phyloP scores from a whole-genome alignment of 306 rosid species.

The Purshia tridentata region DNA sequence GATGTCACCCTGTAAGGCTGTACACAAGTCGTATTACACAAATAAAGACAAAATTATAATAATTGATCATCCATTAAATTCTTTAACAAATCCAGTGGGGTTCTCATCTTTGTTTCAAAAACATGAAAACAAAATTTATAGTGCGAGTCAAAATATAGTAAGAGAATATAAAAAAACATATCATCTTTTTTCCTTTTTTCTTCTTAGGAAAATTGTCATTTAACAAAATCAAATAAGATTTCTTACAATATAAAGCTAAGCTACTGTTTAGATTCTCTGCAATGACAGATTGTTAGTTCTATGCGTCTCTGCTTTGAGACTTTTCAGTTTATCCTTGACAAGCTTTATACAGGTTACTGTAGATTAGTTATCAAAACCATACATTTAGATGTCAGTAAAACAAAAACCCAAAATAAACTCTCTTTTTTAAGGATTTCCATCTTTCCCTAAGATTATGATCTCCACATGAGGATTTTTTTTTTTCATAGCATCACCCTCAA shows the following conservation, averaged over 20 bases:
- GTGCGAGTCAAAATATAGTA: not conserved
- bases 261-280: not conserved
- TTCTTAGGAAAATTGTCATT: not conserved
- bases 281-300: not conserved
- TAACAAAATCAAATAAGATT: not conserved
- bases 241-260: not conserved
- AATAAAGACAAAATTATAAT: not conserved
- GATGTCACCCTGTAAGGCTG: not conserved
- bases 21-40: not conserved
- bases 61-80: not conserved
- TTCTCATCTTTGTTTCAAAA: not conserved
- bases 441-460: not conserved
- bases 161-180: not conserved
- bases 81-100: not conserved
- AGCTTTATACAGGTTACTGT: not conserved
- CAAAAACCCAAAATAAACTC: not conserved
- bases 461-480: not conserved
- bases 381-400: not conserved
- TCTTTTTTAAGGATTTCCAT: not conserved
- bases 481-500: not conserved
- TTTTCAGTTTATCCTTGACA: not conserved
- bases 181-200: not conserved
- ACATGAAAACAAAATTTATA: not conserved
- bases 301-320: not conserved
- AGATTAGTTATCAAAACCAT: not conserved